Base-by-base conservation (phyloP, 352 stramenopile species). In the Globisporangium radiosum region DNA sequence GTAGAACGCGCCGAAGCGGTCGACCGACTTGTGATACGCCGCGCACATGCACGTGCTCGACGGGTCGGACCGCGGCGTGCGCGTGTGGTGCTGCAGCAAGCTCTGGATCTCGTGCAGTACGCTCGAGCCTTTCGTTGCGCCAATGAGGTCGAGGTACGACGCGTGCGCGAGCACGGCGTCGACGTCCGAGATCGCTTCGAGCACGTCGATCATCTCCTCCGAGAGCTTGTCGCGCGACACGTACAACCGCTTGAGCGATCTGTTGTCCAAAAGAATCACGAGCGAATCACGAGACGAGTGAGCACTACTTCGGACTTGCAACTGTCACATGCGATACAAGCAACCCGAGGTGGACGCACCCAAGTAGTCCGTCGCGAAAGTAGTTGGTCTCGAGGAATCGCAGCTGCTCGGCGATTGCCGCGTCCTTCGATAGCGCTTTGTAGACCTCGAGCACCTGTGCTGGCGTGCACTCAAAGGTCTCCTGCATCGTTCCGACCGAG, bases 141-240 rank as follows among this genome's bases (percentile, higher is more conserved):
- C 75, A 25, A 92, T 85, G 13, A 90, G 69, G 37, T 78, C 55
- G 15, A 87, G 60, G 68, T 87, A 92, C 43, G 69, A 63, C 5
- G 66, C 56, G 57, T 85, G 78, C 47, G 75, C 62, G n/a, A 92
- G 66, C 56, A 90, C 78, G 4, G 70, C 64, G 59, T 90, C 82
- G 14, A 92, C 69, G 59, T 92, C 82, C 15, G 79, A 87, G 55
- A 92, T 81, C 40, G 71, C 75, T 62, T 92, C 82, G 36, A 92
- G 68, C 44, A 90, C 69, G 44, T 92, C 71, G 25, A 79, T 63
- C 44, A 92, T 80, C 66, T 92, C 82, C 15, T 75, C 71, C 19
- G 77, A 84, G 36, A 92, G 72, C 61, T 85, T 80, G 39, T 65
- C 59, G 0, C 71, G 68, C 15, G 74, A 85, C 43, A 70, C 73